Base-by-base conservation (phyloP, 1,284 basidiomycete genomes). In the Rhizoctonia solani region DNA sequence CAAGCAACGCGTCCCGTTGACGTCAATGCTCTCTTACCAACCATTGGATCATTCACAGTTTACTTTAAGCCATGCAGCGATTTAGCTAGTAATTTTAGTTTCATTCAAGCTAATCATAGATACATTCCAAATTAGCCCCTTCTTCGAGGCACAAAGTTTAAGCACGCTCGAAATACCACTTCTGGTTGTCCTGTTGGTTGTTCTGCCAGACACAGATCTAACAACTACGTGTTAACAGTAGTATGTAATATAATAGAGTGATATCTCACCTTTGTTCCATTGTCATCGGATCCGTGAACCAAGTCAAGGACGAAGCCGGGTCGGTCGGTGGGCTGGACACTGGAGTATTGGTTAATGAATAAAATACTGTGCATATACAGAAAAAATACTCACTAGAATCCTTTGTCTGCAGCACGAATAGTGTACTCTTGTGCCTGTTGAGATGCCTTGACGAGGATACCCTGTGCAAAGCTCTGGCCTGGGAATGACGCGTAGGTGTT, bases 91-190 rank as follows among this genome's bases (percentile, higher is more conserved):
- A 34, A 34, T 4, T 34, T 34, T 34, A 34, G 32, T 44, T 44
- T 44, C 41, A 44, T 44, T 21, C 41, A 44, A 16, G n/a, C 14
- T 4, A 44, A 5, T 44, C n/a, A 44, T 21, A 44, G 16, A 11
- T 34, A 34, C 32, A 34, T 34, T 34, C 32, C 32, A 34, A 34
- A 4, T 34, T 11, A 11, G 11, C 11, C 11, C 32, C 32, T 34
- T 34, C 11, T n/a, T n/a, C n/a, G n/a, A n/a, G 11, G 32, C 32
- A 34, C 4, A 11, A 34, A 4, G 32, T 34, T 34, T 34, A 34
- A 34, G 63, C 63, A 39, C 63, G 63, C 63, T 66, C 63, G 30
- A 66, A 66, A 30, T 66, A 66, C 63, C 63, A 66, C 63, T 66
- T 66, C 52, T 66, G 63, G 63, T 66, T 66, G 42, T 66, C 52